Conservation (phyloP, 2,329 filamentous ascomycete genomes). For the Penicillium verrucosum region DNA sequence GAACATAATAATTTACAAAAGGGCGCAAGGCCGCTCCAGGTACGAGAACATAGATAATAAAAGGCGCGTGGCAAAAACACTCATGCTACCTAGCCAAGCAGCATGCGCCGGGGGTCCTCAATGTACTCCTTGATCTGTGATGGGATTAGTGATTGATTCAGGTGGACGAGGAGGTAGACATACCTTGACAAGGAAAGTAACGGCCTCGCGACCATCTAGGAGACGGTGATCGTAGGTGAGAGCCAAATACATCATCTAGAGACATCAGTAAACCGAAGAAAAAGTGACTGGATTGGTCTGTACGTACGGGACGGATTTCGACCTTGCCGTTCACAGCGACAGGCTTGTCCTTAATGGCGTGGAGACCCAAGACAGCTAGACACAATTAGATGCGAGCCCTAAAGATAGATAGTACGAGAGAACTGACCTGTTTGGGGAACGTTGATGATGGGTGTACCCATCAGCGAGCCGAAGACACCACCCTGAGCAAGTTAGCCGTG, state of each 20-base stretch:
- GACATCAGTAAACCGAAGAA: neutral
- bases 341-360: constrained; percentile 93
- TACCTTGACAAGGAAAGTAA: constrained; percentile 88
- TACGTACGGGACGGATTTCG: constrained; percentile 73
- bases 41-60: constrained; percentile 14
- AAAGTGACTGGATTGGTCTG: constrained; percentile 5
- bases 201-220: constrained; percentile 89
- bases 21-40: constrained; percentile 17
- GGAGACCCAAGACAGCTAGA: constrained; percentile 75
- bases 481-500: constrained; percentile 45
- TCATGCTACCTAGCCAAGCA: constrained; percentile 52
- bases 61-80: neutral
- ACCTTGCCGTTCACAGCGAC: constrained; percentile 90
- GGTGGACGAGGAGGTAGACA: constrained; percentile 7
- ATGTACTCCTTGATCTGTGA: constrained; percentile 82
- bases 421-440: constrained; percentile 72
- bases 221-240: constrained; percentile 97
- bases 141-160: constrained; percentile 12
- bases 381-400: constrained; percentile 2
- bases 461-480: constrained; percentile 92
- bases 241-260: constrained; percentile 93
- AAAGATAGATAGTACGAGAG: neutral
- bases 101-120: constrained; percentile 90
- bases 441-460: constrained; percentile 99
- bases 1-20: constrained; percentile 31